Base-by-base conservation (phyloP, 169 alveolate species). In the Plasmodium gonderi region DNA sequence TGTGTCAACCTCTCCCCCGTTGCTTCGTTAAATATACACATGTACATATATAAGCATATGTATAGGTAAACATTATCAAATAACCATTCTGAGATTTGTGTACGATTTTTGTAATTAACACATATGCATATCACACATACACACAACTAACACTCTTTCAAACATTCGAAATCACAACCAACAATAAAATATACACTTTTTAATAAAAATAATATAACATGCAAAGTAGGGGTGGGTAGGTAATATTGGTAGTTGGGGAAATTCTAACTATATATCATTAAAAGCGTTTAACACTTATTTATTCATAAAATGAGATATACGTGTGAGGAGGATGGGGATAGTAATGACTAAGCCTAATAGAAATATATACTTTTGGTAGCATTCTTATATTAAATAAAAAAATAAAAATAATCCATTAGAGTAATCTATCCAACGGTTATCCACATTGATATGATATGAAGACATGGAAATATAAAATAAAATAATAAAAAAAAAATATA, bases 371-470 rank as follows among this genome's bases (percentile, higher is more conserved):
- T 36, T 8, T 60, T 3, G 40, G 72, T 60, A 60, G 3, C 33
- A 36, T 23, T 60, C 36, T 20, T 36, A n/a, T 60, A 0, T 23
- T 60, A 60, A 60, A 60, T 60, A 29, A 60, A 0, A 20, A 3
- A 36, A 23, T n/a, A 60, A 60, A 60, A 23, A 20, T n/a, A n/a
- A 60, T 4, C 38, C 72, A 60, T 60, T n/a, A 20, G 72, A 36
- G 26, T 60, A 60, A 60, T 60, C 38, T 20, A 8, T 6, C 72
- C 72, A 60, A 60, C 11, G 72, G 72, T 23, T 20, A 60, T 60
- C 72, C 72, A 60, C 26, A n/a, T n/a, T n/a, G n/a, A n/a, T n/a
- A n/a, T 60, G 72, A 60, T 60, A n/a, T 60, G 40, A n/a, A 60
- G 26, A 20, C 9, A 6, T n/a, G n/a, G 14, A 17, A 9, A 54